Base-by-base conservation (phyloP, 1,139 yeast species). In the Meyerozyma athensensis region DNA sequence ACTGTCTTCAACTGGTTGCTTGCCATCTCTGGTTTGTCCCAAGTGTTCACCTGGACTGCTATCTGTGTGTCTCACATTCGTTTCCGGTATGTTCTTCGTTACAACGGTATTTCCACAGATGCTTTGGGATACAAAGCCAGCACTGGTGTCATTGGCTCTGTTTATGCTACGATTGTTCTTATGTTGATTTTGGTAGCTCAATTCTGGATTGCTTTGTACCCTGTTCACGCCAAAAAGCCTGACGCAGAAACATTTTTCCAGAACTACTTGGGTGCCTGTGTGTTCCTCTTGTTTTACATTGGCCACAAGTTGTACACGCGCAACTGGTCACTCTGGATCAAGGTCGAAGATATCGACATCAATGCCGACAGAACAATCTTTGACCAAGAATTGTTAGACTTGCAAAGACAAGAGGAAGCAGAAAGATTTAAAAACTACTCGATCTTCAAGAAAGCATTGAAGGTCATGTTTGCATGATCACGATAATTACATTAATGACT, bases 1-100 rank as follows among this genome's bases (percentile, higher is more conserved):
- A 55, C 63, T 16, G 73, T 68, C 8, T 68, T 68, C 55, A 58
- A 59, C 43, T 68, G 73, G 72, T 58, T 68, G 39, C 61, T 68
- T 51, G 63, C 72, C 20, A 63, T 68, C 41, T 65, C 71, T 37
- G 74, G 72, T 14, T 53, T 68, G 39, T 64, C 72, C 7, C 68
- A 65, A 42, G 60, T 68, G 28, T 63, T 68, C 45, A 65, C 68
- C 30, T 68, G 74, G 74, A 56, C 61, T 19, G 60, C 65, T 35
- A 66, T 68, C 43, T 66, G 72, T 44, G 41, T 63, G 33, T 65
- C 71, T 37, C 73, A 67, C 43, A 54, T 68, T 37, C 56, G 74
- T 46, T 68, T 68, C 52, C 58, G 74, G 51, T 53, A 56, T n/a
- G 72, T 68, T 0, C 63, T 68, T 50, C 61, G 53, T 41, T 52